A percentile compares a stretch with the other conserved stretches of the same genome.
Conservation (phyloP, 2,329 filamentous ascomycete genomes). For the Monosporascus sp. region DNA sequence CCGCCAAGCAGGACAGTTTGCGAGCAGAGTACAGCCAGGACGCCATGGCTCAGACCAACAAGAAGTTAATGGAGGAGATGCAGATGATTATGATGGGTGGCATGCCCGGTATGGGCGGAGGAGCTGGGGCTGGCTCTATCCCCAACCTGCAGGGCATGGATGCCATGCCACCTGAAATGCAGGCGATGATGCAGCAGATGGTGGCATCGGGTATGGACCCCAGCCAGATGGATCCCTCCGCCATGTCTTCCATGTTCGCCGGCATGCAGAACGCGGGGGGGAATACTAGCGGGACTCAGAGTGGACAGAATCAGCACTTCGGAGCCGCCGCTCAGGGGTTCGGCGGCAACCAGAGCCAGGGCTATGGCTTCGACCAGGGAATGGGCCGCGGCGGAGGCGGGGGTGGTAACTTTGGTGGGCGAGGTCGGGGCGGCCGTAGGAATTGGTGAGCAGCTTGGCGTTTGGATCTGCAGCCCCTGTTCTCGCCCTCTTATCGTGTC, state of each 20-base stretch:
- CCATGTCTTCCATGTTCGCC: constrained; percentile 56
- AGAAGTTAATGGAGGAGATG: constrained; percentile 74
- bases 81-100: constrained; percentile 62
- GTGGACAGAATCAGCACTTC: constrained; percentile 47
- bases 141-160: constrained; percentile 53
- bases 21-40: constrained; percentile 70
- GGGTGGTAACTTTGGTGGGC: constrained; percentile 22
- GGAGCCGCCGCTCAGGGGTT: constrained; percentile 41
- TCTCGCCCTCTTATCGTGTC: neutral
- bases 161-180: constrained; percentile 61
- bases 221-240: constrained; percentile 58
- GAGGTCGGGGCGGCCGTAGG: constrained; percentile 24
- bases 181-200: constrained; percentile 67
- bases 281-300: constrained; percentile 36
- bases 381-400: constrained; percentile 24
- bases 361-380: constrained; percentile 36
- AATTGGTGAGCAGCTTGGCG: constrained; percentile 19
- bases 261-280: constrained; percentile 48
- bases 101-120: constrained; percentile 36
- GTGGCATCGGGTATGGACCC: constrained; percentile 61
- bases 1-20: constrained; percentile 77
- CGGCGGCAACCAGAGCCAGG: constrained; percentile 47
- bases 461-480: too few species aligned
- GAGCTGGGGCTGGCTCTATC: constrained; percentile 26
- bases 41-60: constrained; percentile 56